Evolutionary conservation across 306 rosid species (phyloP), one percentile per base, ranked within the genome.

Genomic region (Corylus avellana): DNA sequence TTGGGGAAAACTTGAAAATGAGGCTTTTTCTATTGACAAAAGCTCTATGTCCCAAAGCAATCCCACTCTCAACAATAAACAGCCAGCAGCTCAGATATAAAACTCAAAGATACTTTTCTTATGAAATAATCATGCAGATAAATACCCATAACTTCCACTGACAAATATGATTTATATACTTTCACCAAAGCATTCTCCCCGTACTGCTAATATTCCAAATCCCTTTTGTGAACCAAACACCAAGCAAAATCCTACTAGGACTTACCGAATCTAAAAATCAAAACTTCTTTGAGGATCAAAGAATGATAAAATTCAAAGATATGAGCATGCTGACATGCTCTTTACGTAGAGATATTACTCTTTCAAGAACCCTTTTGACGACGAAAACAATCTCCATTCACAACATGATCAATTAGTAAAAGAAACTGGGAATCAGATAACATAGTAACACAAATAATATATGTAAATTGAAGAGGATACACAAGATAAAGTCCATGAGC

Each of bases 401-500:
- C 12, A 64, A 37, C 8, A 42, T 20, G 42, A 68, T 68, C 51
- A 68, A 42, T 17, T 42, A 10, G 72, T 18, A 42, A 42, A 68
- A 42, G 32, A 14, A 68, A 68, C 27, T 12, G 7, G 59, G 13
- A 12, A 63, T 74, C 48, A n/a, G 22, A 70, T 61, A 7, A 6
- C 4, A 1, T 44, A 55, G 47, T 69, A 18, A 25, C 71, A 20
- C 69, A 56, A 27, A 49, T 48, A 11, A 55, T 11, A 42, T 37
- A 18, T 8, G 32, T 9, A 68, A 42, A 39, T 68, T 39, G 72
- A 79, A 81, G 88, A 95, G 98, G 98, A 95, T 95, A 95, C 98
- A 95, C 92, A 69, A 95, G 67, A 88, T 95, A 95, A 79, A 13
- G 77, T 57, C 98, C 98, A 86, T 92, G 98, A 73, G 66, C 91